Percentiles rank a stretch among this genome's conserved stretches.
Conservation (phyloP, 495 filamentous ascomycete genomes). For the Tuber melanosporum region DNA sequence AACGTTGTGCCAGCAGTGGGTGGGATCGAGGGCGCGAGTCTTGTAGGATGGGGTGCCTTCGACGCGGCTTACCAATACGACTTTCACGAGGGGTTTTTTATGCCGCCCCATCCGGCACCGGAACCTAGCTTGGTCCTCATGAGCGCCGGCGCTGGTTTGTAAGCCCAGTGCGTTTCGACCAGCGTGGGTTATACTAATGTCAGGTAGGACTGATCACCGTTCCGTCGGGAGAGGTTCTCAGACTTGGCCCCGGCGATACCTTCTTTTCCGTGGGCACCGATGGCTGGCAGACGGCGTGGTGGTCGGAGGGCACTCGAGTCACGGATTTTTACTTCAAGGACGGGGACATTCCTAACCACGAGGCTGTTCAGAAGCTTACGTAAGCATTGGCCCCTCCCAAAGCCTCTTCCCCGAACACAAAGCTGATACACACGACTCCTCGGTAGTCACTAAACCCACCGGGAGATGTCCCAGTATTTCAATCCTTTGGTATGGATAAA, state of each 20-base stretch:
- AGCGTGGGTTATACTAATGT: not conserved
- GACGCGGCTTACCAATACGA: not conserved
- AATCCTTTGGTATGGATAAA: not conserved
- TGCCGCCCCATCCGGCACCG: not conserved
- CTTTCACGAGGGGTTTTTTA: not conserved
- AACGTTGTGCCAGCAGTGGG: not conserved
- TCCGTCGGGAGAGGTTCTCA: not conserved
- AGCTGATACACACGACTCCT: not conserved
- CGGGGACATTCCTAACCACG: not conserved
- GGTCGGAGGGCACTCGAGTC: not conserved
- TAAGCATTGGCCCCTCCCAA: not conserved
- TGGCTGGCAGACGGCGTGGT: slow-evolving; percentile 1
- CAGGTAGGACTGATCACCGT: not conserved
- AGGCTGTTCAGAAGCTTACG: not conserved
- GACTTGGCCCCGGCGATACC: not conserved
- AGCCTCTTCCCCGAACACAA: not conserved
- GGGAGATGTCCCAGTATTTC: not conserved
- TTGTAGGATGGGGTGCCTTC: not conserved
- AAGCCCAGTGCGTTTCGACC: too few species aligned
- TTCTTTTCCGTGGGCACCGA: not conserved
- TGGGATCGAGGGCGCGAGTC: too few species aligned
- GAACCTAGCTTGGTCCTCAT: not conserved
- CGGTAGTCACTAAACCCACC: not conserved
- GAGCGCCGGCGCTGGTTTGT: not conserved
- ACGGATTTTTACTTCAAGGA: not conserved